Evolutionary conservation across 2,329 filamentous ascomycete genomes (phyloP).

Genomic region (Stagonosporopsis tanaceti): DNA sequence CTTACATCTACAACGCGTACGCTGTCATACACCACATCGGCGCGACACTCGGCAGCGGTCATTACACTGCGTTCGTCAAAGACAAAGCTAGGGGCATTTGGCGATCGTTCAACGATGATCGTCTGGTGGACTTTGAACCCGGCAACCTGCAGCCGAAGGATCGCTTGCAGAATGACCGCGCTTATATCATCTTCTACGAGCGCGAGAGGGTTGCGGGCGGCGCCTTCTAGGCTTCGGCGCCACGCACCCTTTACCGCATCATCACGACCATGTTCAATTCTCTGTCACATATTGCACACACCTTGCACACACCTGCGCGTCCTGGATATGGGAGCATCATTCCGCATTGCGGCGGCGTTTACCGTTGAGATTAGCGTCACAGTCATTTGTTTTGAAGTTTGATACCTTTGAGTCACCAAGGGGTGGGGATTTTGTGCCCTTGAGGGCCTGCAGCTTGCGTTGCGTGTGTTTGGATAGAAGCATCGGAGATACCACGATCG

Average conservation of each 20-base stretch:
- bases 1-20: constrained; percentile 84
- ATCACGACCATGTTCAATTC: constrained; percentile 10
- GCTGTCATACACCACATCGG: constrained; percentile 83
- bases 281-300: constrained; percentile 13
- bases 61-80: constrained; percentile 75
- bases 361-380: constrained; percentile 17
- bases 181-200: constrained; percentile 72
- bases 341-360: constrained; percentile 19
- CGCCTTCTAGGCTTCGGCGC: constrained; percentile 27
- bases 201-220: constrained; percentile 46
- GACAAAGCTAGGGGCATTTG: constrained; percentile 62
- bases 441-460: neutral
- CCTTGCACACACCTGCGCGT: constrained; percentile 2
- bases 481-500: constrained; percentile 12
- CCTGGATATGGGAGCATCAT: constrained; percentile 8
- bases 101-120: constrained; percentile 67
- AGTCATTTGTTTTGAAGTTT: constrained; percentile 17
- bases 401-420: constrained; percentile 20
- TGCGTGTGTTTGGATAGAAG: constrained; percentile 5
- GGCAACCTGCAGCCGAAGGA: constrained; percentile 57
- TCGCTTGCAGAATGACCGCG: constrained; percentile 67
- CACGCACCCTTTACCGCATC: neutral
- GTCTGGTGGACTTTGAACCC: constrained; percentile 65
- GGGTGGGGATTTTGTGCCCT: constrained; percentile 4
- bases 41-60: constrained; percentile 71